Percentiles rank a stretch among this genome's conserved stretches.
Evolutionary conservation across 2,329 filamentous ascomycete genomes (phyloP).

Genomic region (Arthrobotrys iridis): DNA sequence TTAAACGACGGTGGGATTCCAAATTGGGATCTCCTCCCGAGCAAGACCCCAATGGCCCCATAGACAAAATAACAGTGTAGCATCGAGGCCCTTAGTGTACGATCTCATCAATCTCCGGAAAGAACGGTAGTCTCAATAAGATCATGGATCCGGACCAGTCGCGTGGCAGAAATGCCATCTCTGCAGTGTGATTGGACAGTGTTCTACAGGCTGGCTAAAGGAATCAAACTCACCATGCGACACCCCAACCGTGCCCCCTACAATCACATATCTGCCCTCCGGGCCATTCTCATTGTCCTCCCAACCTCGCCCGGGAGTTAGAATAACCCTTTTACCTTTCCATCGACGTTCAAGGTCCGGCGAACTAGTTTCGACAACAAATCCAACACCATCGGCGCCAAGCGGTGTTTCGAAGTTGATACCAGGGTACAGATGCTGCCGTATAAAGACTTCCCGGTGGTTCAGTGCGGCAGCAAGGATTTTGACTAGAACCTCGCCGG

Average conservation of each 20-base stretch:
- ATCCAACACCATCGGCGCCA: constrained; percentile 82
- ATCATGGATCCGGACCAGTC: constrained; percentile 50
- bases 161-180: constrained; percentile 49
- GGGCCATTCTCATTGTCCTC: constrained; percentile 75
- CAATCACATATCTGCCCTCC: constrained; percentile 73
- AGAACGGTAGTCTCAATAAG: constrained; percentile 26
- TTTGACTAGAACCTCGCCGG: constrained; percentile 76
- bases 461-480: constrained; percentile 85
- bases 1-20: constrained; percentile 42
- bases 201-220: not conserved
- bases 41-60: not conserved
- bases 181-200: constrained; percentile 34
- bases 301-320: constrained; percentile 85
- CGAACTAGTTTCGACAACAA: constrained; percentile 73
- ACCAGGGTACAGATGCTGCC: constrained; percentile 88
- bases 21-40: constrained; percentile 50
- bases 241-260: constrained; percentile 74
- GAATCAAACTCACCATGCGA: constrained; percentile 60
- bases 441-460: constrained; percentile 94
- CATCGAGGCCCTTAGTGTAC: constrained; percentile 15
- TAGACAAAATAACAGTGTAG: constrained; percentile 23
- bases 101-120: constrained; percentile 50
- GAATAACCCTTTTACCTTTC: constrained; percentile 75
- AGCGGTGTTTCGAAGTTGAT: constrained; percentile 79
- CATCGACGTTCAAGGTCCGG: constrained; percentile 67